These are phyloP conservation scores for Jamesozyma spencerorum DNA, from an alignment of 805 yeast genomes.

Conservation along the genomic window DNA sequence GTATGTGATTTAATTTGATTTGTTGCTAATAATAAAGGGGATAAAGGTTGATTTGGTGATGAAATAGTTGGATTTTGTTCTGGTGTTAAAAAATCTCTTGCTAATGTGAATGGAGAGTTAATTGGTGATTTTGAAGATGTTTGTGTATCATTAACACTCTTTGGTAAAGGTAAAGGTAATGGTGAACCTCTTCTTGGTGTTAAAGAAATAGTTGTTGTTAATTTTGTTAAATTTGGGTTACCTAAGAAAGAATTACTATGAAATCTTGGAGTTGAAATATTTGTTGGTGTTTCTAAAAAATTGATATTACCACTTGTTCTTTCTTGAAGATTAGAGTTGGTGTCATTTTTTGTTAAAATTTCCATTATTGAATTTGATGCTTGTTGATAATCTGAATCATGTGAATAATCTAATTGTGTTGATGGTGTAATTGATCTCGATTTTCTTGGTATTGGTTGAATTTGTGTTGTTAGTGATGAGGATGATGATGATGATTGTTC, in stretches of 20 bases:
- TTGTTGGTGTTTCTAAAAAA: too few species aligned
- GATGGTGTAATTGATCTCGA: slow-evolving; percentile 22
- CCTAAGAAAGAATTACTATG: too few species aligned
- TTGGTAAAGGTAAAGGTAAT: slow-evolving; percentile 24
- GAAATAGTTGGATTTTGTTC: slow-evolving; percentile 23
- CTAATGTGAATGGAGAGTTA: slow-evolving; percentile 48
- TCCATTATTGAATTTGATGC: not conserved
- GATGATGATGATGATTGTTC: not conserved
- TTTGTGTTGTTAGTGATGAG: not conserved
- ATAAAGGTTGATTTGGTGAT: slow-evolving; percentile 53
- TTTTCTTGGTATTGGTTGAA: slow-evolving; percentile 8
- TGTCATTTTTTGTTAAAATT: too few species aligned
- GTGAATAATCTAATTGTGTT: slow-evolving; percentile 11
- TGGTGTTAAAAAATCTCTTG: slow-evolving; percentile 36
- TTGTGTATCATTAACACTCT: not conserved
- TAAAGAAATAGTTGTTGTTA: slow-evolving; percentile 24
- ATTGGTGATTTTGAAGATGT: slow-evolving; percentile 36
- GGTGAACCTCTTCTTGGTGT: slow-evolving; percentile 53
- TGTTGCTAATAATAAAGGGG: slow-evolving; percentile 68
- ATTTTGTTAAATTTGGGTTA: slow-evolving; percentile 13
- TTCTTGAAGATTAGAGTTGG: too few species aligned
- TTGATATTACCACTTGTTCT: too few species aligned
- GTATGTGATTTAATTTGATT: slow-evolving; percentile 45
- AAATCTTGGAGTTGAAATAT: too few species aligned
- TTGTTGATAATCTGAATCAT: not conserved